Conservation (phyloP, 2,329 filamentous ascomycete species). For the Nemania sp. region DNA sequence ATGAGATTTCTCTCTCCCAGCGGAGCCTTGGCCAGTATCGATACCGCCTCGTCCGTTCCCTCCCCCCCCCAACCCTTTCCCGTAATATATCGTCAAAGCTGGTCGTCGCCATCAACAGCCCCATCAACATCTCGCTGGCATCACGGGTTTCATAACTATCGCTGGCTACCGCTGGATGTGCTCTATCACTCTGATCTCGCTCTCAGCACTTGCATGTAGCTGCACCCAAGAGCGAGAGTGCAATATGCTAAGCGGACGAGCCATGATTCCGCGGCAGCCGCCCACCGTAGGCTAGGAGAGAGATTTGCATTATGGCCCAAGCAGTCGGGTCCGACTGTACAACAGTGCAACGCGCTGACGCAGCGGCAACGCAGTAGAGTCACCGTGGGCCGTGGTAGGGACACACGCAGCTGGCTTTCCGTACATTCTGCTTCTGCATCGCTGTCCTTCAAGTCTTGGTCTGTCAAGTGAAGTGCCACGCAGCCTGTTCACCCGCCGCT, state of each 20-base stretch:
- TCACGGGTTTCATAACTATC: too few species aligned
- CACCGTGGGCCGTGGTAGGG: background rate
- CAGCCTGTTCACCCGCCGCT: slow-evolving; percentile 6
- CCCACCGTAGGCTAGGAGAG: slow-evolving; percentile 9
- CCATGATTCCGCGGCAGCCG: slow-evolving; percentile 22
- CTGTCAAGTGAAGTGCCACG: background rate
- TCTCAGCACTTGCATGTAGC: slow-evolving; percentile 14
- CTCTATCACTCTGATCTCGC: too few species aligned
- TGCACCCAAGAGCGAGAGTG: slow-evolving; percentile 10
- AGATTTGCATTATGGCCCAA: slow-evolving; percentile 23
- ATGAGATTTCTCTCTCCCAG: too few species aligned
- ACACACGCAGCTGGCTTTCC: slow-evolving; percentile 3
- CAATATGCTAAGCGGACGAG: slow-evolving; percentile 10
- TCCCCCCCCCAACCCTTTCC: too few species aligned
- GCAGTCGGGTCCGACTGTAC: slow-evolving; percentile 21
- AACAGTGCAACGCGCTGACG: slow-evolving; percentile 19
- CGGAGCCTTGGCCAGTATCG: too few species aligned
- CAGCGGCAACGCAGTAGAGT: background rate
- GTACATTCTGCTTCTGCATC: slow-evolving; percentile 10
- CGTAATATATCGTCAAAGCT: too few species aligned
- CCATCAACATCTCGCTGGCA: too few species aligned
- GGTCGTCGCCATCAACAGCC: too few species aligned
- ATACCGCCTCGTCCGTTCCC: too few species aligned
- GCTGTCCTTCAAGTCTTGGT: slow-evolving; percentile 2
- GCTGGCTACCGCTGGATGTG: too few species aligned